Evolutionary conservation across 2,329 filamentous ascomycete species (phyloP), one percentile per base, ranked within the genome.

Genomic region (Penicillium sp.): DNA sequence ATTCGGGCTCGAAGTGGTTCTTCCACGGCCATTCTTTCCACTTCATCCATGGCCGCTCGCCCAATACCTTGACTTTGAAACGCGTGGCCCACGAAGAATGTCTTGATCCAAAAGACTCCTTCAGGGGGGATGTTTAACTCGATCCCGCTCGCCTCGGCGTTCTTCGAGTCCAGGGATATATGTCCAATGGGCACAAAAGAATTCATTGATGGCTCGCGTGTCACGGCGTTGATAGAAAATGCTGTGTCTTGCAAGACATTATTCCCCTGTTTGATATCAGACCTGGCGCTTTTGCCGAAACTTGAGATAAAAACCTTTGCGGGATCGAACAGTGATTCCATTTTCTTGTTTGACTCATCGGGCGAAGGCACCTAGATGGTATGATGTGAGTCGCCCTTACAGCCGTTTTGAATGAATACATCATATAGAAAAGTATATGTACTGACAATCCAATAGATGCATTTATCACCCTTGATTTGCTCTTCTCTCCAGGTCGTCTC

Each of bases 371-470:
- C 38, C 44, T 44, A 20, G 6, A n/a, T 11, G 11, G n/a, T 22
- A 22, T 22, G n/a, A n/a, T n/a, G n/a, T n/a, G n/a, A n/a, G n/a
- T n/a, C n/a, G n/a, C n/a, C n/a, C n/a, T n/a, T n/a, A n/a, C n/a
- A n/a, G n/a, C n/a, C n/a, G n/a, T n/a, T n/a, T n/a, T 11, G 6
- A 23, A 11, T 23, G 6, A 23, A 23, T 23, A 23, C 11, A 11
- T 23, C 6, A 11, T 23, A 10, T 14, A 10, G 1, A 26, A 29
- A 3, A 7, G 1, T 23, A 23, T 23, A 6, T 6, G 6, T 23
- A 6, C 43, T 48, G 22, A 52, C 50, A 42, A 52, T 50, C 50
- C 50, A 52, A 30, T 46, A 51, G 6, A 52, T 46, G 15, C 48
- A 51, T 9, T 52, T 52, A 6, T 30, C 25, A n/a, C 50, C 50